Percentiles rank a stretch among this genome's conserved stretches.
Conservation (phyloP, 169 alveolate species). For the Cryptosporidium sp. region DNA sequence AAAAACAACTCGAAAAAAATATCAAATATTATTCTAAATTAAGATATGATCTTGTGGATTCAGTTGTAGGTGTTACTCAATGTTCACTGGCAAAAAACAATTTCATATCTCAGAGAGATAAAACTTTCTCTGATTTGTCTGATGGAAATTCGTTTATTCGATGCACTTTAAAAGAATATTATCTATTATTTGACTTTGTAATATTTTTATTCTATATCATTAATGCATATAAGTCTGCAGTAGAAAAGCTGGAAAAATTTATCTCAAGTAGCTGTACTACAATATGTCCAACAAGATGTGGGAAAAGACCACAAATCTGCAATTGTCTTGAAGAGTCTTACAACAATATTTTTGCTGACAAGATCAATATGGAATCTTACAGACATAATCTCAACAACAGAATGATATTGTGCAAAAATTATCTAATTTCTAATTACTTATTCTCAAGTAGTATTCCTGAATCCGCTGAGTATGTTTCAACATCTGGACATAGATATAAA, state of each 20-base stretch:
- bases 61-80: conserved; percentile 34
- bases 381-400: neutral
- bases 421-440: conserved; percentile 3
- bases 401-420: neutral
- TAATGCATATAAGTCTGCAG: neutral
- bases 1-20: neutral
- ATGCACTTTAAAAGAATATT: conserved; percentile 33
- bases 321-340: neutral
- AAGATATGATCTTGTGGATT: conserved; percentile 18
- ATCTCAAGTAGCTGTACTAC: conserved; percentile 13
- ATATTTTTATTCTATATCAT: conserved; percentile 6
- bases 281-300: neutral
- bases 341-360: conserved; percentile 1
- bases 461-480: conserved; percentile 19
- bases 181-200: conserved; percentile 7
- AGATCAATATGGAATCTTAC: neutral
- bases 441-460: conserved; percentile 29
- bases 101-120: neutral
- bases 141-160: neutral
- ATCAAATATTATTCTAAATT: neutral
- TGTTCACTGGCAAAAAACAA: conserved; percentile 41
- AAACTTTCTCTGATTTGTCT: neutral
- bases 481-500: neutral
- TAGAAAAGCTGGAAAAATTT: neutral
- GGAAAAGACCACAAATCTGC: neutral